Evolutionary conservation across 306 rosid species (phyloP).

Genomic region (Prunus dulcis): DNA sequence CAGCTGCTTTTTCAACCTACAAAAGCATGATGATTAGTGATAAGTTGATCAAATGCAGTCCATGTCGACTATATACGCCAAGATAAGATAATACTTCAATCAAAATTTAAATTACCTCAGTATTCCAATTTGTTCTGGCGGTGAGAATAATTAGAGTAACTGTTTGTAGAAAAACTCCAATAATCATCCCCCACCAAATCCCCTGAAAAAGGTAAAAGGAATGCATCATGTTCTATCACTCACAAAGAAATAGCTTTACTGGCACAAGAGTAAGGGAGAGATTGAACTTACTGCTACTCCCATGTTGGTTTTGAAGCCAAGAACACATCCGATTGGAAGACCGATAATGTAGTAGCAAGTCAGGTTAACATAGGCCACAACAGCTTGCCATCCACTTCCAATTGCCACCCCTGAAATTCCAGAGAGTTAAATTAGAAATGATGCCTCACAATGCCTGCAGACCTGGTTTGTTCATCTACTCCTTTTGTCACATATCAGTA

Average conservation of each 20-base stretch:
- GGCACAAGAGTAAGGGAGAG: not conserved
- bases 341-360: constrained; percentile 58
- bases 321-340: constrained; percentile 64
- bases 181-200: constrained; percentile 72
- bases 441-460: no score
- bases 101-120: constrained; percentile 39
- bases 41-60: not conserved
- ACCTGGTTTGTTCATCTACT: not conserved
- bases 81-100: not conserved
- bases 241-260: not conserved
- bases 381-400: constrained; percentile 78
- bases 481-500: not conserved
- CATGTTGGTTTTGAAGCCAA: constrained; percentile 51
- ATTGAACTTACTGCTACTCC: constrained; percentile 55
- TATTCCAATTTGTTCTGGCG: constrained; percentile 60
- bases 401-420: constrained; percentile 59
- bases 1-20: constrained; percentile 59
- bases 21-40: not conserved
- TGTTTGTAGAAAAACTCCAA: constrained; percentile 63
- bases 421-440: not conserved
- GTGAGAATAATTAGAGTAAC: constrained; percentile 52
- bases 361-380: constrained; percentile 69
- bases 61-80: not conserved
- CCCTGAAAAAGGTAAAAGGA: constrained; percentile 33
- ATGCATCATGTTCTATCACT: not conserved